A percentile compares a stretch with the other conserved stretches of the same genome.
phyloP scores from a whole-genome alignment of 2,329 filamentous ascomycete genomes.

The Claviceps arundinis region DNA sequence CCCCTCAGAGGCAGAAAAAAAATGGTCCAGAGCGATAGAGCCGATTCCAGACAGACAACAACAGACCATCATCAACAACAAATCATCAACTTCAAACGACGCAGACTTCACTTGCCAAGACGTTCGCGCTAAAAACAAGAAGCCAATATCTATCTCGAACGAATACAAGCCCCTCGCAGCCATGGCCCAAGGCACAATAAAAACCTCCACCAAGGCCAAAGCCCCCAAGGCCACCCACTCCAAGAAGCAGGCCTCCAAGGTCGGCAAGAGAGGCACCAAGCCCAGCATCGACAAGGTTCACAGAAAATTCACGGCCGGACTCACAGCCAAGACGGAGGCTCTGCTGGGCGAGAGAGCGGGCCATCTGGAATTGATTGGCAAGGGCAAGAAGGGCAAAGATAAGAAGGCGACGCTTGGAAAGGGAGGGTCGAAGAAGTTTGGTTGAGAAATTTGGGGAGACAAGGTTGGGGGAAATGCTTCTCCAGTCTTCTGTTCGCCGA shows the following conservation, averaged over 20 bases:
- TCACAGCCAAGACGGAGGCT: conserved; percentile 41
- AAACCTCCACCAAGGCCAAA: conserved; percentile 30
- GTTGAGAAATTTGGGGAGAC: background rate
- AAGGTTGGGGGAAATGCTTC: background rate
- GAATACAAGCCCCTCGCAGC: background rate
- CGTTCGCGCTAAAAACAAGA: background rate
- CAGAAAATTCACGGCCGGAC: conserved; percentile 41
- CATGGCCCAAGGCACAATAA: conserved; percentile 44
- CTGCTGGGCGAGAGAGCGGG: conserved; percentile 46
- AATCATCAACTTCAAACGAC: background rate
- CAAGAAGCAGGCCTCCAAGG: conserved; percentile 30
- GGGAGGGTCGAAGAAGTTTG: conserved; percentile 43
- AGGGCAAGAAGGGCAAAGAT: conserved; percentile 34
- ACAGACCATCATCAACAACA: background rate
- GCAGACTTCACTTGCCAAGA: background rate
- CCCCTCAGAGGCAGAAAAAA: background rate
- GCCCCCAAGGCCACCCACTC: conserved; percentile 27
- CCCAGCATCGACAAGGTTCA: conserved; percentile 37
- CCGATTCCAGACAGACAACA: background rate
- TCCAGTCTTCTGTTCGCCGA: too few species aligned
- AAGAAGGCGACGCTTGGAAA: conserved; percentile 26
- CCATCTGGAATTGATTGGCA: conserved; percentile 45
- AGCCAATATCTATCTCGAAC: too few species aligned
- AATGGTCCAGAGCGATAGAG: background rate
- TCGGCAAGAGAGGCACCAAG: conserved; percentile 35